Evolutionary conservation across 345 rosid species (phyloP).

Genomic region (Euphorbia lathyris): DNA sequence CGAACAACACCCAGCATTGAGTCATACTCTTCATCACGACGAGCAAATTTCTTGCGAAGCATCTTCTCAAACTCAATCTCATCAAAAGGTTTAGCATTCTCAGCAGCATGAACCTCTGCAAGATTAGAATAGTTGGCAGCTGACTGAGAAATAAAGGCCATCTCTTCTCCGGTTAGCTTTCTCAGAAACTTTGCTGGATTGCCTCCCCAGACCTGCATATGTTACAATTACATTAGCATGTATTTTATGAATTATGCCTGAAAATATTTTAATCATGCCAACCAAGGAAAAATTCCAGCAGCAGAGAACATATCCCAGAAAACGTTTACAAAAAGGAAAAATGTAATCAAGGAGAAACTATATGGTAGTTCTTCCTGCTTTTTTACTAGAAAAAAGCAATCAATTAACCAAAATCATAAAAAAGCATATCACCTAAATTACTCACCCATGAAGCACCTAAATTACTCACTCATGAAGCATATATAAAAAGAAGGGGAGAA

Average conservation of each 20-base stretch:
- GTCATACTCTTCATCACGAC: constrained; percentile 75
- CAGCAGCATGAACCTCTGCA: constrained; percentile 82
- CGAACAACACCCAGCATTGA: constrained; percentile 79
- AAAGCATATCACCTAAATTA: no score
- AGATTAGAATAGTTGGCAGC: constrained; percentile 79
- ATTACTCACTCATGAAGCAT: background rate
- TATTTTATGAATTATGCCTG: background rate
- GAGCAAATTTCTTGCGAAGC: constrained; percentile 73
- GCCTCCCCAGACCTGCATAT: constrained; percentile 89
- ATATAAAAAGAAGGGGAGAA: background rate
- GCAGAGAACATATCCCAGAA: background rate
- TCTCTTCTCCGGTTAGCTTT: constrained; percentile 76
- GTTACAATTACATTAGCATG: background rate
- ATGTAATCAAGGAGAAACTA: no score
- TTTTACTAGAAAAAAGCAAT: no score
- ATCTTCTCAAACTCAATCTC: constrained; percentile 88
- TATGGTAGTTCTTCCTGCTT: no score
- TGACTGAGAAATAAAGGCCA: constrained; percentile 64
- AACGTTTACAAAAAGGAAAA: no score
- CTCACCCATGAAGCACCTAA: no score
- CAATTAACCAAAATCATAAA: no score
- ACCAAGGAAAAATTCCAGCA: background rate
- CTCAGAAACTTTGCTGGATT: constrained; percentile 95
- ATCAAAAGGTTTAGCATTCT: constrained; percentile 73
- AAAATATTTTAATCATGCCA: background rate